Evolutionary conservation across 2,329 filamentous ascomycete genomes (phyloP).

Genomic region (Ophidiomyces ophidiicola): DNA sequence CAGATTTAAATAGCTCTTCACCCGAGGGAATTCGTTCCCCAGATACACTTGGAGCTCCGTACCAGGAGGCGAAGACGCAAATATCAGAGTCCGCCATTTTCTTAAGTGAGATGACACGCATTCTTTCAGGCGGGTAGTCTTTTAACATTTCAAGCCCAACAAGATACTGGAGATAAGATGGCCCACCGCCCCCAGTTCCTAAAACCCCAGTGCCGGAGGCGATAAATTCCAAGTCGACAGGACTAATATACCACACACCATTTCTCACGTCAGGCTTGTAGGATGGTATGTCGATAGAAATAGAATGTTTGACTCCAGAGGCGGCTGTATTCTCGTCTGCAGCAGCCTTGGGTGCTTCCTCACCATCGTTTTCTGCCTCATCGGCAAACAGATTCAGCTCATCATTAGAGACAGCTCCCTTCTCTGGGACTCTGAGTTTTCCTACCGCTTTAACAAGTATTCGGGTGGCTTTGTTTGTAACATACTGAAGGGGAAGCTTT

Average conservation of each 20-base stretch:
- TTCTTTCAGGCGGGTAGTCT: constrained; percentile 24
- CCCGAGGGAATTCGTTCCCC: constrained; percentile 21
- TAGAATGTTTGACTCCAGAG: constrained; percentile 13
- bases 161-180: constrained; percentile 36
- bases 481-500: constrained; percentile 30
- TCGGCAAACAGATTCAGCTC: neutral
- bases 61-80: constrained; percentile 37
- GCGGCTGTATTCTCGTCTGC: constrained; percentile 6
- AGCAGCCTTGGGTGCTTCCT: constrained; percentile 12
- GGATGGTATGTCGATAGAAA: constrained; percentile 19
- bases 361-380: constrained; percentile 10
- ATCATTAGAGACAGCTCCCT: neutral
- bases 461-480: constrained; percentile 25
- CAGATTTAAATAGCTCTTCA: constrained; percentile 18
- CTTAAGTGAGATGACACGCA: constrained; percentile 33
- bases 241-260: constrained; percentile 28
- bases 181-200: constrained; percentile 32
- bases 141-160: constrained; percentile 31
- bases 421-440: constrained; percentile 29
- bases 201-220: constrained; percentile 29
- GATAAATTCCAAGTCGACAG: constrained; percentile 29
- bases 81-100: constrained; percentile 29
- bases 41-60: constrained; percentile 28
- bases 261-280: constrained; percentile 25
- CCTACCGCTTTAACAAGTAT: constrained; percentile 31